phyloP scores from a whole-genome alignment of 2,329 filamentous ascomycete genomes.

The Colletotrichum euphorbiae region DNA sequence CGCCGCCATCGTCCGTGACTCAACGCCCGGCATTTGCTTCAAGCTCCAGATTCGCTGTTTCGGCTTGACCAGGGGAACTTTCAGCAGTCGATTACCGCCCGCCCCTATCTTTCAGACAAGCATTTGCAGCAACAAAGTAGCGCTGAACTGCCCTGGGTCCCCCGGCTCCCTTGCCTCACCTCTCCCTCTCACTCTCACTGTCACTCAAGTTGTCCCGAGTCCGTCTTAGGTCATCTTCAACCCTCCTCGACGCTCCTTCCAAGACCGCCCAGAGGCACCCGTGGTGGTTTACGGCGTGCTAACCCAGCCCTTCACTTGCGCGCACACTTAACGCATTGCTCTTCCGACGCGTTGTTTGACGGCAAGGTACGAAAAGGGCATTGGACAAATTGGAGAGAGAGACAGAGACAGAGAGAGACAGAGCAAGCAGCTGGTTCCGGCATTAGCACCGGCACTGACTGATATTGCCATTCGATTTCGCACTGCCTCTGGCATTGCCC shows the following conservation, averaged over 20 bases:
- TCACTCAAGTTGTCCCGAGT: background rate
- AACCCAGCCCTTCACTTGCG: slow-evolving; percentile 21
- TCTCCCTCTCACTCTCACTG: background rate
- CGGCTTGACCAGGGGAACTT: slow-evolving; percentile 26
- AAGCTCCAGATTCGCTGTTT: slow-evolving; percentile 23
- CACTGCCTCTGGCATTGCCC: slow-evolving; percentile 30
- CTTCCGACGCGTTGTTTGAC: slow-evolving; percentile 8
- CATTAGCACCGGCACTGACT: slow-evolving; percentile 23
- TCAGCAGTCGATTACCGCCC: slow-evolving; percentile 7
- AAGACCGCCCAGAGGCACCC: slow-evolving; percentile 1
- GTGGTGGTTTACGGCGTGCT: slow-evolving; percentile 11
- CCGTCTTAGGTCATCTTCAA: slow-evolving; percentile 26
- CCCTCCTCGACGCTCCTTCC: background rate
- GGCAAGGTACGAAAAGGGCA: slow-evolving; percentile 8
- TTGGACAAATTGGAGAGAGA: slow-evolving; percentile 1
- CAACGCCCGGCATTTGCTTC: slow-evolving; percentile 17
- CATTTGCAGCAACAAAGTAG: slow-evolving; percentile 31
- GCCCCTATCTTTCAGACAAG: slow-evolving; percentile 28
- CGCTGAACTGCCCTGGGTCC: slow-evolving; percentile 11
- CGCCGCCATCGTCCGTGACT: slow-evolving; percentile 24
- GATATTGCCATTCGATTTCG: slow-evolving; percentile 20
- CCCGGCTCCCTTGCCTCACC: slow-evolving; percentile 18
- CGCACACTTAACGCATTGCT: slow-evolving; percentile 2
- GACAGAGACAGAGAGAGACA: background rate
- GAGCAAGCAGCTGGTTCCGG: slow-evolving; percentile 17